Percentiles rank a stretch among this genome's conserved stretches.
These are phyloP conservation scores for Magnaporthales sp. DNA, from an alignment of 2,329 filamentous ascomycete species.

Conservation along the genomic window DNA sequence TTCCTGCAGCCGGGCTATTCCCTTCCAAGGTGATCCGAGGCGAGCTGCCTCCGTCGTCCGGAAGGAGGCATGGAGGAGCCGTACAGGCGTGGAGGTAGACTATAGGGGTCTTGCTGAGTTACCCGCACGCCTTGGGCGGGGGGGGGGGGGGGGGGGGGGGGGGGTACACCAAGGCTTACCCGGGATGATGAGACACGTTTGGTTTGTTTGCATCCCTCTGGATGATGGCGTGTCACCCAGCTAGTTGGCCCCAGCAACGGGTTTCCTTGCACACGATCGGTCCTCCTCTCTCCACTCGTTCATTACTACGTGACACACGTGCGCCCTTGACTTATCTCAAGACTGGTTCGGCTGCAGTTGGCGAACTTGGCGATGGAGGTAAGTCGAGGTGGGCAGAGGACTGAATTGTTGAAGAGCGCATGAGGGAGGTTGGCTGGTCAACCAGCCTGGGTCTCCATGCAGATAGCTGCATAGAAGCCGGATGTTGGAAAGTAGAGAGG, in stretches of 20 bases:
- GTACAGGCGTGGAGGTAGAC: neutral
- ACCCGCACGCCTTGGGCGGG: neutral
- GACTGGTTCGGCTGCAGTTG: neutral
- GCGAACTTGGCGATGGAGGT: neutral
- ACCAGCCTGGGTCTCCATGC: neutral
- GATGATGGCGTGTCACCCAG: neutral
- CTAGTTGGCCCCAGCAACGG: neutral
- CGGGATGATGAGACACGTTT: neutral
- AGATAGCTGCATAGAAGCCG: neutral
- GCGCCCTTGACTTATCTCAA: neutral
- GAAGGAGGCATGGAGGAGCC: neutral
- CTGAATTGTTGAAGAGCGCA: neutral
- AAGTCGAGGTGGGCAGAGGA: neutral
- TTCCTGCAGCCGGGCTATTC: neutral
- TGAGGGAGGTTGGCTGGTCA: neutral
- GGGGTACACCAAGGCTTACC: neutral
- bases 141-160: too few relatives aligned
- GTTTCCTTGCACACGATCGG: slow-evolving; percentile 1
- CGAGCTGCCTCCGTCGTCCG: neutral
- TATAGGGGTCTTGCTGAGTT: neutral
- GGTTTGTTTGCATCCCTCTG: neutral
- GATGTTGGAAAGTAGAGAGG: neutral
- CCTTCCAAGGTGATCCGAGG: neutral
- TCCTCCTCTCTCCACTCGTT: slow-evolving; percentile 4
- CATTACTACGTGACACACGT: slow-evolving; percentile 5